A percentile compares a stretch with the other conserved stretches of the same genome.
Conservation (phyloP, 148 eudicot genomes). For the Amaranthus palmeri region DNA sequence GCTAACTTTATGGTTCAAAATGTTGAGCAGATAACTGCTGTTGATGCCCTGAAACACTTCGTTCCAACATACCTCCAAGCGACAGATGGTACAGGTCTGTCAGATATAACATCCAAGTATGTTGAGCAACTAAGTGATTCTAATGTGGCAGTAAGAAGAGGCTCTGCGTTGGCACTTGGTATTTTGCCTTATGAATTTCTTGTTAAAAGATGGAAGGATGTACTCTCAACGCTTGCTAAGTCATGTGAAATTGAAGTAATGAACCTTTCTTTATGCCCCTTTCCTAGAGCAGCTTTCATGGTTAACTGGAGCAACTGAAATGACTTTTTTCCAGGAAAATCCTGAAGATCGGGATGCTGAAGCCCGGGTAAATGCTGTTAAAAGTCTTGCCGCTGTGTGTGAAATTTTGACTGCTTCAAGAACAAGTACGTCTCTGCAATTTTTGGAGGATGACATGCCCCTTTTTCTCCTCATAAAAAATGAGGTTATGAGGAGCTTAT, state of each 20-base stretch:
- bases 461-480: constrained; percentile 51
- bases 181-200: constrained; percentile 71
- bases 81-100: constrained; percentile 42
- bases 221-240: constrained; percentile 60
- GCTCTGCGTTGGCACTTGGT: constrained; percentile 91
- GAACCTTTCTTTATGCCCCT: background rate
- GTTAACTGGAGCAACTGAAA: background rate
- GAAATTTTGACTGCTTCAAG: constrained; percentile 47
- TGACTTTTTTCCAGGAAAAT: constrained; percentile 48
- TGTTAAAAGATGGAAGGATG: constrained; percentile 57
- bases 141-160: constrained; percentile 92
- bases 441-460: constrained; percentile 38
- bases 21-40: constrained; percentile 65
- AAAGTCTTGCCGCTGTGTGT: constrained; percentile 76
- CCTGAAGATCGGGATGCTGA: constrained; percentile 95
- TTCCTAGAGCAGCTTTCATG: background rate
- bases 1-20: constrained; percentile 6
- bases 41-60: constrained; percentile 76
- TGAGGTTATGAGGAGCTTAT: constrained; percentile 70
- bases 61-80: constrained; percentile 60
- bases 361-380: constrained; percentile 92
- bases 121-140: constrained; percentile 70
- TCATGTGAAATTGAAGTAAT: constrained; percentile 82
- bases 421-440: constrained; percentile 26
- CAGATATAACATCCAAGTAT: constrained; percentile 53